Percentiles rank a stretch among this genome's conserved stretches.
Evolutionary conservation across 2,329 filamentous ascomycete species (phyloP).

Genomic region (Xylaria sp.): DNA sequence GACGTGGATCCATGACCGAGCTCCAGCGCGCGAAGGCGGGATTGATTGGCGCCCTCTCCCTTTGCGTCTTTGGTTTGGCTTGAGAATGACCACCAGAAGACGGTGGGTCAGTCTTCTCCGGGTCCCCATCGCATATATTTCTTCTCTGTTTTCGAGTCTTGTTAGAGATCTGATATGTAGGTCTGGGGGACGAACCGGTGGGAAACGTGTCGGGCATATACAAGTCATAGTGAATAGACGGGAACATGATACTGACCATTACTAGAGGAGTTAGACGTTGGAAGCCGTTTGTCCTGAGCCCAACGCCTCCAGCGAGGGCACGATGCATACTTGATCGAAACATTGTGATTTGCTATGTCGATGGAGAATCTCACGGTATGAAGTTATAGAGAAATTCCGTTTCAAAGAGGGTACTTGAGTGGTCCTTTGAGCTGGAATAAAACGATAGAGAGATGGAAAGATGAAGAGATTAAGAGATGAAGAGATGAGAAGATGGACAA

Average conservation of each 20-base stretch:
- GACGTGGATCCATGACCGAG: neutral
- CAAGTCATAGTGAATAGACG: neutral
- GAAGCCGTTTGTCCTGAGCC: neutral
- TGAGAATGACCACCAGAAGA: neutral
- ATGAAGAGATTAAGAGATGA: no score
- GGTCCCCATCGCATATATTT: neutral
- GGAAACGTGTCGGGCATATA: neutral
- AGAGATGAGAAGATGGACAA: neutral
- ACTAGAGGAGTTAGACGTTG: neutral
- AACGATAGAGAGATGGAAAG: no score
- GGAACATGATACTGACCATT: neutral
- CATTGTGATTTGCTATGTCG: neutral
- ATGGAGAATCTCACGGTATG: neutral
- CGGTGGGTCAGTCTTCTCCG: neutral
- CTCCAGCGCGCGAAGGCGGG: neutral
- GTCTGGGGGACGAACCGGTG: neutral
- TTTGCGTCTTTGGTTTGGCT: neutral
- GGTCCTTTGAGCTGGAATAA: neutral
- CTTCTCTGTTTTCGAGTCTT: neutral
- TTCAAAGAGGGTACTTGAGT: no score
- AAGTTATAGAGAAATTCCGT: no score
- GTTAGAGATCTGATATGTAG: neutral
- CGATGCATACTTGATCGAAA: neutral
- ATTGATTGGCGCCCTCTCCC: neutral
- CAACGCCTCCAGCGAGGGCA: neutral